Evolutionary conservation across 129 eudicot genomes (phyloP).

Genomic region (Chrysanthemum lavandulifolium): DNA sequence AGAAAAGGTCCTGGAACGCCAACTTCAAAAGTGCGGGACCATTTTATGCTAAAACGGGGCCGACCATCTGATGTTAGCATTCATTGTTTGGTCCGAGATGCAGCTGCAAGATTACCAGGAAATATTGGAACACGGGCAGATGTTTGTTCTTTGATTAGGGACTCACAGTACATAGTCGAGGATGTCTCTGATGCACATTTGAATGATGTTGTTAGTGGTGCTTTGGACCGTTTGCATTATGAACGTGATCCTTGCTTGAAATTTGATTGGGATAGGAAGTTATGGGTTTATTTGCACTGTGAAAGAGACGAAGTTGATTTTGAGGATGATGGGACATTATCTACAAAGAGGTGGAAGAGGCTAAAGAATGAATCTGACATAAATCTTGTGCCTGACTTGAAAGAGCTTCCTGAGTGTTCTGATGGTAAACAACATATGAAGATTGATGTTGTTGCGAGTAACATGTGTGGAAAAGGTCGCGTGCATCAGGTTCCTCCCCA

Average conservation of each 20-base stretch:
- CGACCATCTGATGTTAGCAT: slow-evolving; percentile 97
- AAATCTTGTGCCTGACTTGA: too few relatives aligned
- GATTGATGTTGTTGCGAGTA: too few relatives aligned
- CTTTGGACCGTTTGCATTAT: slow-evolving; percentile 92
- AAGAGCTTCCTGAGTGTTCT: too few relatives aligned
- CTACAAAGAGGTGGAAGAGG: slow-evolving; percentile 97
- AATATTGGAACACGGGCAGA: slow-evolving; percentile 93
- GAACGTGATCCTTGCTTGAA: slow-evolving; percentile 97
- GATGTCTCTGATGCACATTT: slow-evolving; percentile 87
- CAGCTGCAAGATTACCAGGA: slow-evolving; percentile 95
- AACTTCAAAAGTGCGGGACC: slow-evolving; percentile 94
- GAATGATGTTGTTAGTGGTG: slow-evolving; percentile 92
- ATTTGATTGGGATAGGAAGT: slow-evolving; percentile 79
- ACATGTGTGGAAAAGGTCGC: too few relatives aligned
- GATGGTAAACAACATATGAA: too few relatives aligned
- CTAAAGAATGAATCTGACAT: slow-evolving; percentile 67
- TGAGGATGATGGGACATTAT: slow-evolving; percentile 95
- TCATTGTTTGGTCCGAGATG: slow-evolving; percentile 90
- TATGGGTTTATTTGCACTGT: slow-evolving; percentile 94
- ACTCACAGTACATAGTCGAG: slow-evolving; percentile 89
- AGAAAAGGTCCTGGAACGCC: slow-evolving; percentile 96
- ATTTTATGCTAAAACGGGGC: slow-evolving; percentile 83
- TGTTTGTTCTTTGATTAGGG: slow-evolving; percentile 89
- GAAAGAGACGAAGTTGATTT: slow-evolving; percentile 98
- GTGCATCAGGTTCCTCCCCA: too few relatives aligned